These are phyloP conservation scores for Tulasnella sp. DNA, from an alignment of 768 basidiomycete genomes.

Conservation along the genomic window DNA sequence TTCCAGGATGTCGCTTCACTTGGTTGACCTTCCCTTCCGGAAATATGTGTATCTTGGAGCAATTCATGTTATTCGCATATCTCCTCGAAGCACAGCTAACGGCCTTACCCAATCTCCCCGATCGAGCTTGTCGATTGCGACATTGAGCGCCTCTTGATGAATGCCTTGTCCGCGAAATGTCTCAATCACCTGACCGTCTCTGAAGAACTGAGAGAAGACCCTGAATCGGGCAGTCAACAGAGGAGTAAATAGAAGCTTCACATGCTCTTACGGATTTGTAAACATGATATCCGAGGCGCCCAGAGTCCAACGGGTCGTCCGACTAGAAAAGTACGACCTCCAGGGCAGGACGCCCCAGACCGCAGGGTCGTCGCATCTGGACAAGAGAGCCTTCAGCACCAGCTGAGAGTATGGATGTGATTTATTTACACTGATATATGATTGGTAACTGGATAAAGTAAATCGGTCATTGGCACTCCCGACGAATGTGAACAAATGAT, in stretches of 20 bases:
- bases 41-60: conserved; percentile 70
- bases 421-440: conserved; percentile 77
- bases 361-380: conserved; percentile 59
- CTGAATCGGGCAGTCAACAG: conserved; percentile 35
- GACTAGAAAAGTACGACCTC: conserved; percentile 43
- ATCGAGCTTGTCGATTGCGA: conserved; percentile 71
- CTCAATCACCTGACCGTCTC: conserved; percentile 81
- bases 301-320: conserved; percentile 71
- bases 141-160: conserved; percentile 75
- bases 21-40: conserved; percentile 85
- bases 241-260: not conserved
- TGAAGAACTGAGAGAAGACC: conserved; percentile 74
- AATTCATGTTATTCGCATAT: not conserved
- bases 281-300: conserved; percentile 93
- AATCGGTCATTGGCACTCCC: conserved; percentile 20
- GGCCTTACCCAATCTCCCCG: conserved; percentile 66
- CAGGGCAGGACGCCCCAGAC: conserved; percentile 76
- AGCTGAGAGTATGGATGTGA: not conserved
- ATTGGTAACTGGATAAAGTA: conserved; percentile 56
- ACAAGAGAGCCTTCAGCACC: conserved; percentile 1
- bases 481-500: not conserved
- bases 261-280: conserved; percentile 63
- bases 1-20: conserved; percentile 24
- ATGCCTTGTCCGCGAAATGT: conserved; percentile 86
- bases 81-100: too few species aligned